These are phyloP conservation scores for Phytophthora aleatoria DNA, from an alignment of 352 stramenopile genomes.

Conservation along the genomic window DNA sequence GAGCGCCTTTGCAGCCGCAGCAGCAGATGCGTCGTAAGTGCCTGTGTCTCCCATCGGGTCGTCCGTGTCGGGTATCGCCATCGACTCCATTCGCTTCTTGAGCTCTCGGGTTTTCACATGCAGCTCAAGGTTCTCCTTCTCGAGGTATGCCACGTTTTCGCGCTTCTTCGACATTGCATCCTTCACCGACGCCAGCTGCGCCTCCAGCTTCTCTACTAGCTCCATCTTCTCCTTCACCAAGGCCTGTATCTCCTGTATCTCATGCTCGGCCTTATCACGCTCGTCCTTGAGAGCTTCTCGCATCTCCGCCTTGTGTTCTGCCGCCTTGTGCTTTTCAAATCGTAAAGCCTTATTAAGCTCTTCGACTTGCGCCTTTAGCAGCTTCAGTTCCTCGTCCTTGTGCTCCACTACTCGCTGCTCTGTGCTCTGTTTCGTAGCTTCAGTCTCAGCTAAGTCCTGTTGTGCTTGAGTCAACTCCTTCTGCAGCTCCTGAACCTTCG, in stretches of 20 bases:
- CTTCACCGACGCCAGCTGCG: slow-evolving; percentile 35
- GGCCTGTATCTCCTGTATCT: slow-evolving; percentile 55
- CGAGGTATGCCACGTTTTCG: slow-evolving; percentile 56
- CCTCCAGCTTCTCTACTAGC: slow-evolving; percentile 47
- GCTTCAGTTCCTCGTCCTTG: slow-evolving; percentile 51
- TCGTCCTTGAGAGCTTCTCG: slow-evolving; percentile 41
- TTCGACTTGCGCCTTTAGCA: slow-evolving; percentile 44
- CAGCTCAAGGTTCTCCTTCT: slow-evolving; percentile 74
- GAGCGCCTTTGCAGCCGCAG: slow-evolving; percentile 33
- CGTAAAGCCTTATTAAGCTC: slow-evolving; percentile 45
- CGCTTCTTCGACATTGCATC: slow-evolving; percentile 36
- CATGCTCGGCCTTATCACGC: slow-evolving; percentile 54
- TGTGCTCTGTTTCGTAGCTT: slow-evolving; percentile 25
- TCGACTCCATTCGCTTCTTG: slow-evolving; percentile 50
- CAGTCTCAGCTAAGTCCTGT: slow-evolving; percentile 15
- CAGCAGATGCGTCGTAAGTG: slow-evolving; percentile 33
- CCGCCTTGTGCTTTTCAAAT: slow-evolving; percentile 39
- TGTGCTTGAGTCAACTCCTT: slow-evolving; percentile 35
- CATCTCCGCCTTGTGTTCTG: slow-evolving; percentile 38
- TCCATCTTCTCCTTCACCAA: slow-evolving; percentile 55
- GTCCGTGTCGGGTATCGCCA: slow-evolving; percentile 18
- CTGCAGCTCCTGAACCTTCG: slow-evolving; percentile 45
- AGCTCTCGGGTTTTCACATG: slow-evolving; percentile 64
- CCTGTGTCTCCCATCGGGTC: slow-evolving; percentile 20
- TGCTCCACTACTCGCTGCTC: slow-evolving; percentile 28